A percentile compares a stretch with the other conserved stretches of the same genome.
Conservation (phyloP, 192 early-diverging fungal species). For the Coemansia reversa region DNA sequence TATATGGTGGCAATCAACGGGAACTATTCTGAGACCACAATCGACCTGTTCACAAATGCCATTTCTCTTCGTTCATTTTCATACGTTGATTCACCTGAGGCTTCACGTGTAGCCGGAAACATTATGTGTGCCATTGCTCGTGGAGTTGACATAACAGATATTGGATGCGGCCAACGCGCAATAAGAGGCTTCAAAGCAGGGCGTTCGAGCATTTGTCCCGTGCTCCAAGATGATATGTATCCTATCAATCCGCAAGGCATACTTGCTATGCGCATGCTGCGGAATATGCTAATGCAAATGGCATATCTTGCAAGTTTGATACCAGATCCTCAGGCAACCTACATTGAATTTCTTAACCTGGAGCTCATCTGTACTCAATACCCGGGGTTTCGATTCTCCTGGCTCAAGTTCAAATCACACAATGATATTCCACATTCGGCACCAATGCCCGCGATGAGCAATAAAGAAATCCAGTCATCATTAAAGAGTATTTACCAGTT, state of each 20-base stretch:
- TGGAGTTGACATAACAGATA: conserved; percentile 29
- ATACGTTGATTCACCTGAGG: conserved; percentile 41
- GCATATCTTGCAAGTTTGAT: conserved; percentile 31
- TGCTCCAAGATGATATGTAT: conserved; percentile 29
- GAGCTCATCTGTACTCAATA: conserved; percentile 13
- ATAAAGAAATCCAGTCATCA: conserved; percentile 13
- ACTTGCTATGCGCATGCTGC: conserved; percentile 34
- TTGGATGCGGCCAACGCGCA: conserved; percentile 46
- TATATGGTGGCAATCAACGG: conserved; percentile 30
- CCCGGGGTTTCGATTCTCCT: conserved; percentile 15
- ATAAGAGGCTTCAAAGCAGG: conserved; percentile 40
- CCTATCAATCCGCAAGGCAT: conserved; percentile 51
- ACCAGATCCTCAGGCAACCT: conserved; percentile 26
- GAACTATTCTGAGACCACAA: conserved; percentile 21
- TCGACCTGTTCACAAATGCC: conserved; percentile 41
- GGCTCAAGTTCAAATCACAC: neutral
- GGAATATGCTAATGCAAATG: conserved; percentile 12
- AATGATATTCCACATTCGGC: conserved; percentile 25
- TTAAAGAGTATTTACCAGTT: conserved; percentile 18
- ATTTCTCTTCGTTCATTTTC: conserved; percentile 39
- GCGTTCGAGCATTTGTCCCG: conserved; percentile 41
- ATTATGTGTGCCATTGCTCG: conserved; percentile 44
- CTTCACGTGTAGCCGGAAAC: conserved; percentile 31
- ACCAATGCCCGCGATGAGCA: conserved; percentile 24
- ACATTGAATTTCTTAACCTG: conserved; percentile 18